phyloP scores from a whole-genome alignment of 73 alveolate genomes.

The Diophrys sp. region DNA sequence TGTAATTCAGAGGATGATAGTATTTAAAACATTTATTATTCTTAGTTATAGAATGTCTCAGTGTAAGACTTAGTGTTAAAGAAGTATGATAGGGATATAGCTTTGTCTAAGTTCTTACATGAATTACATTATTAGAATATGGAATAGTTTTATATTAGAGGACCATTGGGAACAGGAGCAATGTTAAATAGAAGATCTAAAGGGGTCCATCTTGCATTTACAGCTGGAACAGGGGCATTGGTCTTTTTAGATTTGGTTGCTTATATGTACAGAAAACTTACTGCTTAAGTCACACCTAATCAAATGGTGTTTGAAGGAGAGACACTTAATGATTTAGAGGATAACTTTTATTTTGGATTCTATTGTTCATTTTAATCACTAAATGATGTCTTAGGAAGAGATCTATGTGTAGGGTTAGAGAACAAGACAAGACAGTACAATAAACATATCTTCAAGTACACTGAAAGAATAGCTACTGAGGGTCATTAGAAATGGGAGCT shows the following conservation, averaged over 20 bases:
- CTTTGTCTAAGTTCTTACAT: constrained; percentile 5
- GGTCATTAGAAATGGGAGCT: background rate
- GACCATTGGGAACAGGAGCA: constrained; percentile 44
- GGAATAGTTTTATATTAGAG: constrained; percentile 25
- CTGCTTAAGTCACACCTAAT: background rate
- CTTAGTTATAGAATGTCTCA: background rate
- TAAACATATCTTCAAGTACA: background rate
- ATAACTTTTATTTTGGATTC: background rate
- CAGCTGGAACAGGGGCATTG: constrained; percentile 49
- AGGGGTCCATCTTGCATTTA: constrained; percentile 40
- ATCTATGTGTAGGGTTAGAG: background rate
- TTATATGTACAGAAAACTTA: constrained; percentile 19
- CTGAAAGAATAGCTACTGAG: background rate
- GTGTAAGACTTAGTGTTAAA: background rate
- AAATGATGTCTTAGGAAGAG: background rate
- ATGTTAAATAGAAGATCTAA: constrained; percentile 5
- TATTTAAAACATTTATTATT: too few species aligned
- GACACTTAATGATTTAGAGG: background rate
- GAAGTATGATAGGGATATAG: background rate
- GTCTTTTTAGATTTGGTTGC: constrained; percentile 48
- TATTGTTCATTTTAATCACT: background rate
- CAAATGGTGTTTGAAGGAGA: background rate
- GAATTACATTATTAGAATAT: background rate
- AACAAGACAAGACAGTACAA: background rate
- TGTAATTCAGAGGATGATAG: background rate